Evolutionary conservation across 768 basidiomycete species (phyloP).

Genomic region (Dioszegia aurantiaca): DNA sequence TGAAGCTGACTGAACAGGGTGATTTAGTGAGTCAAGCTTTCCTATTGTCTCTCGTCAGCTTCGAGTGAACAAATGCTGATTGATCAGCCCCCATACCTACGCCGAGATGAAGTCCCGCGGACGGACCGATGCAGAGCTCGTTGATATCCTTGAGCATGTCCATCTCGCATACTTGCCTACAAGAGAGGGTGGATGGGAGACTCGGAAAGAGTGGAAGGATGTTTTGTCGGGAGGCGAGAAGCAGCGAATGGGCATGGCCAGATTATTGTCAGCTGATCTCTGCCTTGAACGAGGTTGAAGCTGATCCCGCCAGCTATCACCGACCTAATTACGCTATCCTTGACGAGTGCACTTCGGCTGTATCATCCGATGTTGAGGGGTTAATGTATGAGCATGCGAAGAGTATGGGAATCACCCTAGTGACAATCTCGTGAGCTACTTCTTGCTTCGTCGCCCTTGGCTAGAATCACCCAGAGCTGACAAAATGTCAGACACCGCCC

Average conservation of each 20-base stretch:
- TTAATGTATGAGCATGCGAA: conserved; percentile 93
- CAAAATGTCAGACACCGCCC: conserved; percentile 57
- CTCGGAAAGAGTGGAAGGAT: conserved; percentile 93
- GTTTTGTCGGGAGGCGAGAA: conserved; percentile 90
- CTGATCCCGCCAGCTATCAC: conserved; percentile 41
- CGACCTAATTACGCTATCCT: conserved; percentile 47
- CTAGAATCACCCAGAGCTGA: conserved; percentile 47
- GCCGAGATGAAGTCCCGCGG: conserved; percentile 65
- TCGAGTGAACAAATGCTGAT: background rate
- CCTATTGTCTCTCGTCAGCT: background rate
- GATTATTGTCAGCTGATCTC: conserved; percentile 69
- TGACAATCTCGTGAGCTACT: conserved; percentile 69
- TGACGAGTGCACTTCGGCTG: conserved; percentile 88
- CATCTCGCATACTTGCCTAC: conserved; percentile 79
- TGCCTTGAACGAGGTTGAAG: background rate
- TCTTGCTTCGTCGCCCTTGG: background rate
- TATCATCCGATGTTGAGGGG: conserved; percentile 93
- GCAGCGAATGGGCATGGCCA: conserved; percentile 87
- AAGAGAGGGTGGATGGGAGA: conserved; percentile 83
- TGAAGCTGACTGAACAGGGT: conserved; percentile 55
- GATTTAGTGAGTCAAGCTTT: conserved; percentile 64
- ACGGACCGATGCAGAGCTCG: conserved; percentile 66
- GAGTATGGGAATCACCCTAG: conserved; percentile 79
- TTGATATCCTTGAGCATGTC: conserved; percentile 73
- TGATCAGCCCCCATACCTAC: conserved; percentile 68